Conservation (phyloP, 2,329 filamentous ascomycete genomes). For the Cucurbitaria berberidis region DNA sequence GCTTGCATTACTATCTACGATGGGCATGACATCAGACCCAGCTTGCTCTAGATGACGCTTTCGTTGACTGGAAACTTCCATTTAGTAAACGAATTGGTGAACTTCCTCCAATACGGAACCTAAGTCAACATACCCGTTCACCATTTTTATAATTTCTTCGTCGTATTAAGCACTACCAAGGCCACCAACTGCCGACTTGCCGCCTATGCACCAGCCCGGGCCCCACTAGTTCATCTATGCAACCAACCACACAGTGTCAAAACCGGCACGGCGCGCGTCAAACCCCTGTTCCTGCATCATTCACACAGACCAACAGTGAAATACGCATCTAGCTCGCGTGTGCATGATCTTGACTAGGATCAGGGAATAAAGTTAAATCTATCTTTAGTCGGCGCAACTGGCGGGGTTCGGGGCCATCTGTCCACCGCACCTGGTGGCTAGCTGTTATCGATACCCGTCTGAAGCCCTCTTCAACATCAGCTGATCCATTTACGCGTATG, state of each 20-base stretch:
- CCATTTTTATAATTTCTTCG: not conserved
- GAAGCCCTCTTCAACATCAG: not conserved
- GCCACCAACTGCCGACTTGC: not conserved
- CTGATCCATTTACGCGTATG: not conserved
- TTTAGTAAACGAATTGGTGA: not conserved
- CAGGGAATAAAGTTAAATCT: constrained; percentile 7
- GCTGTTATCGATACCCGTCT: constrained; percentile 2
- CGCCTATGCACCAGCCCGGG: not conserved
- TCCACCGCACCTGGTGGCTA: not conserved
- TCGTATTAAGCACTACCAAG: not conserved
- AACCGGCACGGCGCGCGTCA: constrained; percentile 19
- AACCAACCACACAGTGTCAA: constrained; percentile 1
- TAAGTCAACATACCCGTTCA: not conserved
- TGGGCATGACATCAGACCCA: not conserved
- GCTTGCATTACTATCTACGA: not conserved
- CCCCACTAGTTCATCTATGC: not conserved
- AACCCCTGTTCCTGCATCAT: constrained; percentile 7
- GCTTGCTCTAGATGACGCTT: not conserved
- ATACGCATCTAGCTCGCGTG: constrained; percentile 5
- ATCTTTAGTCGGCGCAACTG: constrained; percentile 10
- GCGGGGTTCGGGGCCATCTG: constrained; percentile 3
- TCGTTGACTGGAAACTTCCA: not conserved
- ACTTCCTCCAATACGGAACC: not conserved
- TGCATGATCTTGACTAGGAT: constrained; percentile 7
- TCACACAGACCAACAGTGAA: constrained; percentile 8